These are phyloP conservation scores for Tillandsia leiboldiana DNA, from an alignment of 176 grass and related monocot species.

Conservation along the genomic window DNA sequence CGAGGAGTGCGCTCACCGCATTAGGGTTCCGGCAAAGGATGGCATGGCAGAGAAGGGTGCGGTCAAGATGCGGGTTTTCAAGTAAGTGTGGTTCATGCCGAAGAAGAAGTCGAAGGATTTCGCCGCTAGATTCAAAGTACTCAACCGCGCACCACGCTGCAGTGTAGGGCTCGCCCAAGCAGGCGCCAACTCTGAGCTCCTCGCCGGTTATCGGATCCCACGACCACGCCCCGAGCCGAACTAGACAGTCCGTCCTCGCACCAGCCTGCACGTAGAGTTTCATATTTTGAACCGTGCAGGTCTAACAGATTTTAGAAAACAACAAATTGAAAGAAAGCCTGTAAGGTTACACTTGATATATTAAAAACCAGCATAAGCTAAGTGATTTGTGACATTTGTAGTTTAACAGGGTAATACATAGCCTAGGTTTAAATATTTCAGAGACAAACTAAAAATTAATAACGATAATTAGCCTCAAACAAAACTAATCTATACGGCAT, in stretches of 20 bases:
- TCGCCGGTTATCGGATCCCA: slow-evolving; percentile 44
- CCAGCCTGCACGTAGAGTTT: slow-evolving; percentile 29
- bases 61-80: slow-evolving; percentile 38
- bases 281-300: not conserved
- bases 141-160: slow-evolving; percentile 48
- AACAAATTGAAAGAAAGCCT: slow-evolving; percentile 11
- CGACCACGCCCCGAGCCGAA: slow-evolving; percentile 45
- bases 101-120: slow-evolving; percentile 45
- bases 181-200: slow-evolving; percentile 53
- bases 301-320: not conserved
- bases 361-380: not conserved
- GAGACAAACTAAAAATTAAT: no score
- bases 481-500: no score
- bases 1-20: slow-evolving; percentile 37
- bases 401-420: no score
- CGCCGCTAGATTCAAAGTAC: slow-evolving; percentile 40
- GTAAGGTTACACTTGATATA: not conserved
- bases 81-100: slow-evolving; percentile 39
- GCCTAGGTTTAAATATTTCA: no score
- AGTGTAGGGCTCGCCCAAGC: slow-evolving; percentile 45
- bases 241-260: slow-evolving; percentile 34
- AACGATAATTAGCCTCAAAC: no score
- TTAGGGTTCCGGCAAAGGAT: slow-evolving; percentile 54
- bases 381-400: no score
- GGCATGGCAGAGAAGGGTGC: slow-evolving; percentile 56